These are phyloP conservation scores for Eucalyptus regnans DNA, from an alignment of 345 rosid genomes.

Conservation along the genomic window DNA sequence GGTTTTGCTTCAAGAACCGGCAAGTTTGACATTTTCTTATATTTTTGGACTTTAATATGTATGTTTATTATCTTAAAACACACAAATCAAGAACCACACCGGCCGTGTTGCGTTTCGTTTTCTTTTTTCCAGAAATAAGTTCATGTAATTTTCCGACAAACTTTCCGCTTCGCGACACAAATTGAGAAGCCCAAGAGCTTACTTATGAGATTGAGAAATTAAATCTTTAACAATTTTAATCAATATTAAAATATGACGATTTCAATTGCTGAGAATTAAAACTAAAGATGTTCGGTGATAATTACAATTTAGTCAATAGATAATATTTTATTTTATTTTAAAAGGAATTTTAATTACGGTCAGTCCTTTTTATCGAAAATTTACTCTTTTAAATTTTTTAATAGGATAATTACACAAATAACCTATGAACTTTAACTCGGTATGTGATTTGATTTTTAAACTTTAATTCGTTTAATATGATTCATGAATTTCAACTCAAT, in stretches of 20 bases:
- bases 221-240: neutral
- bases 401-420: too few relatives aligned
- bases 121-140: neutral
- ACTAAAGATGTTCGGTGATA: neutral
- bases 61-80: neutral
- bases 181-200: neutral
- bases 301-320: accelerated
- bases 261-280: neutral
- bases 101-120: neutral
- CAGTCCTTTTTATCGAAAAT: accelerated
- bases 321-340: accelerated
- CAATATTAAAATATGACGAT: neutral
- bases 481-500: accelerated
- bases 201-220: neutral
- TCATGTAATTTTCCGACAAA: neutral
- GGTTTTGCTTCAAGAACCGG: neutral
- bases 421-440: too few relatives aligned
- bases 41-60: neutral
- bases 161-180: neutral
- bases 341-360: neutral
- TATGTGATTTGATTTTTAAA: too few relatives aligned
- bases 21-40: neutral
- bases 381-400: neutral
- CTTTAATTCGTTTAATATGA: accelerated
- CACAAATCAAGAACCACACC: neutral